These are phyloP conservation scores for Sarocladium kiliense DNA, from an alignment of 2,329 filamentous ascomycete species.

Conservation along the genomic window DNA sequence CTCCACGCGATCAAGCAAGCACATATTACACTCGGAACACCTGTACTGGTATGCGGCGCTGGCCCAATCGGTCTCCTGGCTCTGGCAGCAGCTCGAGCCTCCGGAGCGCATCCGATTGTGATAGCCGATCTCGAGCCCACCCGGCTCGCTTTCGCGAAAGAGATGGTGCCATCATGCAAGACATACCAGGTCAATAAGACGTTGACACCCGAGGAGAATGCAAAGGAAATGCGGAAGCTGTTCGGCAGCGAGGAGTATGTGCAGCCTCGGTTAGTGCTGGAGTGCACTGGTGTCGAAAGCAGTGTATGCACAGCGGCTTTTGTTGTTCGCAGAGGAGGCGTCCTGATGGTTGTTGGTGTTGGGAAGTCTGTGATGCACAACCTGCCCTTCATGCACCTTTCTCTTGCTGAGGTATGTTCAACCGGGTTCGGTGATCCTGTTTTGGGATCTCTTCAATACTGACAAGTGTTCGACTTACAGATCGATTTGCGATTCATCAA, in stretches of 20 bases:
- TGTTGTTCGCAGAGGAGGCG: slow-evolving; percentile 51
- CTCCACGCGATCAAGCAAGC: slow-evolving; percentile 54
- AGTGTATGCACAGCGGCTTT: slow-evolving; percentile 53
- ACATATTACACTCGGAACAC: slow-evolving; percentile 47
- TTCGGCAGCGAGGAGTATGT: slow-evolving; percentile 39
- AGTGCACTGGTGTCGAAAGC: slow-evolving; percentile 63
- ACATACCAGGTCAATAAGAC: slow-evolving; percentile 10
- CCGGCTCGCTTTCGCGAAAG: slow-evolving; percentile 9
- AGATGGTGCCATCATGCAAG: slow-evolving; percentile 8
- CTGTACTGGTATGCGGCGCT: slow-evolving; percentile 54
- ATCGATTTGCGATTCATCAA: slow-evolving; percentile 68
- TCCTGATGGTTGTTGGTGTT: slow-evolving; percentile 60
- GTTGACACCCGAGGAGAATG: slow-evolving; percentile 7
- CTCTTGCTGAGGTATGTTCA: slow-evolving; percentile 16
- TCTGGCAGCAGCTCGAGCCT: slow-evolving; percentile 52
- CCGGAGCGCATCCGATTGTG: slow-evolving; percentile 58
- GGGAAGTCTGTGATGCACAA: slow-evolving; percentile 57
- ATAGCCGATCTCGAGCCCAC: slow-evolving; percentile 54
- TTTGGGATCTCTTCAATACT: no score
- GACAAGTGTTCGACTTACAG: slow-evolving; percentile 30
- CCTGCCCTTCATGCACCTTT: slow-evolving; percentile 62
- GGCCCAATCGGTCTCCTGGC: slow-evolving; percentile 59
- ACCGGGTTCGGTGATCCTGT: background rate
- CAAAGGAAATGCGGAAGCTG: slow-evolving; percentile 6
- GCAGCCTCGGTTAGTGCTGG: slow-evolving; percentile 54